phyloP scores from a whole-genome alignment of 176 grass and related monocot genomes.

The Oryza meyeriana region DNA sequence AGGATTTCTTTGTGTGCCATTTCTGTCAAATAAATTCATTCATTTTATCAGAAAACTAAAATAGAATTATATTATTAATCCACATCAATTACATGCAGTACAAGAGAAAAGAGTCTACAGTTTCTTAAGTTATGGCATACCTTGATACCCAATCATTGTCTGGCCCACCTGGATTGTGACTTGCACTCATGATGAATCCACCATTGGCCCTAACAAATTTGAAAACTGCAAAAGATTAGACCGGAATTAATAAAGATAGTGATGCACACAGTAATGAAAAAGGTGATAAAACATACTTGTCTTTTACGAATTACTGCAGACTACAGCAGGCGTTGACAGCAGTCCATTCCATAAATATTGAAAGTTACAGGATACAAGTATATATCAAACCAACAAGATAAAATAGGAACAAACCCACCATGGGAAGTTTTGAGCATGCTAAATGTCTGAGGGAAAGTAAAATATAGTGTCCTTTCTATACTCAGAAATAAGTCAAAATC shows the following conservation, averaged over 20 bases:
- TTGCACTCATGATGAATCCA: slow-evolving; percentile 94
- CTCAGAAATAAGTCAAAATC: slow-evolving; percentile 17
- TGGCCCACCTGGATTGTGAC: slow-evolving; percentile 91
- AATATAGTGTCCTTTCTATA: background rate
- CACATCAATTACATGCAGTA: background rate
- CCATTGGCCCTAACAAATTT: slow-evolving; percentile 69
- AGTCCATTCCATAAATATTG: slow-evolving; percentile 51
- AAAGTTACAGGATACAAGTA: background rate
- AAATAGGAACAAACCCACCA: slow-evolving; percentile 5
- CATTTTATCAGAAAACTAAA: slow-evolving; percentile 1
- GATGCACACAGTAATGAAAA: background rate
- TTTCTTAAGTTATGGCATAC: slow-evolving; percentile 32
- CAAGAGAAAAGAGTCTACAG: background rate
- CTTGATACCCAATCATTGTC: slow-evolving; percentile 94
- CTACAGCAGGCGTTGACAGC: slow-evolving; percentile 83
- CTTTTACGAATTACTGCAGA: slow-evolving; percentile 88
- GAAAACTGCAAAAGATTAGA: slow-evolving; percentile 11
- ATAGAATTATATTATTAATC: background rate
- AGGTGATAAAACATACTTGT: slow-evolving; percentile 43
- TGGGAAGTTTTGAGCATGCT: background rate
- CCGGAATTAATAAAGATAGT: background rate
- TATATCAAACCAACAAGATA: background rate
- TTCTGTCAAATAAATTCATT: background rate
- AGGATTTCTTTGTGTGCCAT: background rate
- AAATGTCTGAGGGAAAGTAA: background rate